A percentile compares a stretch with the other conserved stretches of the same genome.
phyloP scores from a whole-genome alignment of 179 eudicot species.

The Heliamphora pulchella region DNA sequence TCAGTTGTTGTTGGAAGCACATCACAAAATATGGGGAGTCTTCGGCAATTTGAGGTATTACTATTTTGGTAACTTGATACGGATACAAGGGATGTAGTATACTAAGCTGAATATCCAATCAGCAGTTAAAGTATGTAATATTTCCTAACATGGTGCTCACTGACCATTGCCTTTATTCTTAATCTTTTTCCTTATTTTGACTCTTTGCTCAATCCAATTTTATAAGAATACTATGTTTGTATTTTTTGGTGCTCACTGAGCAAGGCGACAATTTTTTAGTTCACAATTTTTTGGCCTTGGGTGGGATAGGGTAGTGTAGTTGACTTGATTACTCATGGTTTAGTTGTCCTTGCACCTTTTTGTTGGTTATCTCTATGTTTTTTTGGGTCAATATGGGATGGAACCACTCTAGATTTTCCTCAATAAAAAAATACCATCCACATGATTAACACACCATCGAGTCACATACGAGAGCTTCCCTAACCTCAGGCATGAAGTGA shows the following conservation, averaged over 20 bases:
- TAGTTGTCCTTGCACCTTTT: background rate
- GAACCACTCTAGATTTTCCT: background rate
- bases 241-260: no score
- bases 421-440: background rate
- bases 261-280: background rate
- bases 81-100: slow-evolving; percentile 1
- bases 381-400: background rate
- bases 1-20: slow-evolving; percentile 55
- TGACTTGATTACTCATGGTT: slow-evolving; percentile 3
- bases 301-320: background rate
- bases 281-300: background rate
- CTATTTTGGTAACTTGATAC: background rate
- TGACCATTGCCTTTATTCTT: slow-evolving; percentile 5
- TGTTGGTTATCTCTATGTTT: background rate
- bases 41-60: slow-evolving; percentile 85
- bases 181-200: slow-evolving; percentile 7
- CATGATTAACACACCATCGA: background rate
- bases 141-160: background rate
- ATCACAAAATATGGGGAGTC: slow-evolving; percentile 81
- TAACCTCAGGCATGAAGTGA: slow-evolving; percentile 1
- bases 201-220: background rate
- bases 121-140: background rate
- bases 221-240: background rate
- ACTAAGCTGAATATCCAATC: background rate
- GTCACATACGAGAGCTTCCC: background rate